Evolutionary conservation across 345 rosid species (phyloP).

Genomic region (Camelina laxa): DNA sequence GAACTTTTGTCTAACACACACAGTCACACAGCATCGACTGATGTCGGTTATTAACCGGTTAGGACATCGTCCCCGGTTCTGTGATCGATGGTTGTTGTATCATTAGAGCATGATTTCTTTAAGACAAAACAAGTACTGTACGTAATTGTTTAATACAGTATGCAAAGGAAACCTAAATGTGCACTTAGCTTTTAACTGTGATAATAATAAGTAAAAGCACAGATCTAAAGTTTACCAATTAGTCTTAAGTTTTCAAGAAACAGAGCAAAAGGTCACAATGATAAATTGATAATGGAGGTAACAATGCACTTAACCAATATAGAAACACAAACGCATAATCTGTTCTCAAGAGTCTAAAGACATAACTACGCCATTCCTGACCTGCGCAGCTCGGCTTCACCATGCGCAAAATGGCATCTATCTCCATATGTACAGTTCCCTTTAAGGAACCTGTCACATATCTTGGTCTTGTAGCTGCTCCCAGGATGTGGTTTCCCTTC

Average conservation of each 20-base stretch:
- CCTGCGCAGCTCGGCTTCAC: constrained; percentile 71
- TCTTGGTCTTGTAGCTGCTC: constrained; percentile 78
- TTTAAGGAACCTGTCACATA: constrained; percentile 74
- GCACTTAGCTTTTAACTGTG: too few relatives aligned
- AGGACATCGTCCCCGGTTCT: not conserved
- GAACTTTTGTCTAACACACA: too few relatives aligned
- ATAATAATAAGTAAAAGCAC: too few relatives aligned
- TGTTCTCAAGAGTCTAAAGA: constrained; percentile 12
- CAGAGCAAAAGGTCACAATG: not conserved
- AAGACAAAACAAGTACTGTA: too few relatives aligned
- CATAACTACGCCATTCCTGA: constrained; percentile 35
- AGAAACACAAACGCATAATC: constrained; percentile 3
- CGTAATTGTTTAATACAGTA: too few relatives aligned
- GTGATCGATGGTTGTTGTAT: not conserved
- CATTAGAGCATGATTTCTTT: too few relatives aligned
- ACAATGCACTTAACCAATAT: not conserved
- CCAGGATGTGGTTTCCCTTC: constrained; percentile 53
- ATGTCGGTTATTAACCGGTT: not conserved
- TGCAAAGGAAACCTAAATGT: too few relatives aligned
- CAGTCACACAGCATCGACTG: not conserved
- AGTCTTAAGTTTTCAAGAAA: constrained; percentile 4
- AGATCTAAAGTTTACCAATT: not conserved
- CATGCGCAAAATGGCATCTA: constrained; percentile 93
- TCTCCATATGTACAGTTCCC: constrained; percentile 90
- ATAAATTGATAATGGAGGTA: not conserved